Base-by-base conservation (phyloP, 495 filamentous ascomycete genomes). In the Haplographium delicatum region DNA sequence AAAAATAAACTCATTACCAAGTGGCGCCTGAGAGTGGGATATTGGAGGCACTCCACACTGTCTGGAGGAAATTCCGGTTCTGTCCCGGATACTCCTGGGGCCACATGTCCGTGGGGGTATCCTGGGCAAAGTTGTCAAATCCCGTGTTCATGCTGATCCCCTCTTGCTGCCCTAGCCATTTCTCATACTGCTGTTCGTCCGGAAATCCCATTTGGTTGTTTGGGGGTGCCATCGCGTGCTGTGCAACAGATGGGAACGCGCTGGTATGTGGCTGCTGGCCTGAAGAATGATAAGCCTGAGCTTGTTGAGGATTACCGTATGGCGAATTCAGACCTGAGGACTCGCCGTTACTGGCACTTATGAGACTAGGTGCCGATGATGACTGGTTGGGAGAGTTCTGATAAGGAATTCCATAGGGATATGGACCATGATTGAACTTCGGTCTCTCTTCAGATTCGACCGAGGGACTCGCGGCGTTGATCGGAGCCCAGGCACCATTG, bases 401-500 rank as follows among this genome's bases (percentile, higher is more conserved):
- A 30, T 52, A 55, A 22, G 51, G 50, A 3, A 33, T 25, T 8
- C 38, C 47, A 24, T 49, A 44, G 13, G 57, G 34, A 33, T 44
- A 28, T 23, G 23, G 44, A 2, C 49, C 45, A 11, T 56, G 44
- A 40, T n/a, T 18, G 16, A 51, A 50, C 20, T 44, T 55, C 13
- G 44, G 20, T 22, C 56, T 42, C 0, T 59, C 56, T 2, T 59
- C 56, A 4, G 19, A 31, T 15, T 59, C 56, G 33, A 22, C 31
- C 15, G 56, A 42, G 37, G 56, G 46, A 33, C 46, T 47, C 7
- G 51, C 26, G 15, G 45, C 44, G 42, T 60, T 60, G 38, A 60
- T 45, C 1, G 57, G 19, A 26, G 57, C 53, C 52, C 52, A 60
- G 19, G 57, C 48, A 3, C 47, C 47, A 35, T 59, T 59, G 2